Evolutionary conservation across 148 eudicot species (phyloP).

Genomic region (Persicaria tinctoria): DNA sequence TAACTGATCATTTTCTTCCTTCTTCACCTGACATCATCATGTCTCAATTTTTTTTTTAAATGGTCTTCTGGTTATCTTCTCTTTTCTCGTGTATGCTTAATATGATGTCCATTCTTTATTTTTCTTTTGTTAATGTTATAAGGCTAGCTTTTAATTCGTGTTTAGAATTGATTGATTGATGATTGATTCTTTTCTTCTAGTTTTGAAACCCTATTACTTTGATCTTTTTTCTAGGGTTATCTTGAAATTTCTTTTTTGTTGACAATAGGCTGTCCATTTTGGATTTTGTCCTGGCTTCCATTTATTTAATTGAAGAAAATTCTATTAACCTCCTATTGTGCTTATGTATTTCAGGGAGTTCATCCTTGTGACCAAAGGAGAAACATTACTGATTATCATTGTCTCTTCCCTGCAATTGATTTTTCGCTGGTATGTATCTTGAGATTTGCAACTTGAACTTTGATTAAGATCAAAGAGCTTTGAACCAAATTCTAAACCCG

Average conservation of each 20-base stretch:
- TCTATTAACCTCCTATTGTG: neutral
- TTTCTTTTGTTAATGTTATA: neutral
- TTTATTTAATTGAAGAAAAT: neutral
- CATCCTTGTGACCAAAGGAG: constrained; percentile 20
- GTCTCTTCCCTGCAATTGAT: constrained; percentile 19
- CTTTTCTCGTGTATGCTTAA: neutral
- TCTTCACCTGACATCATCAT: neutral
- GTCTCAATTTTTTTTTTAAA: neutral
- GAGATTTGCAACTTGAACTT: neutral
- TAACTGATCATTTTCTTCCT: neutral
- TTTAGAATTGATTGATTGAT: neutral
- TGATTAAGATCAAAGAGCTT: constrained; percentile 1
- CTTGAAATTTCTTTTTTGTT: neutral
- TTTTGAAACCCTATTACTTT: neutral
- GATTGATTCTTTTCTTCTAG: neutral
- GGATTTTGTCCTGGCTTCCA: neutral
- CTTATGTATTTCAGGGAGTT: constrained; percentile 18
- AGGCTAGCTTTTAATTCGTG: neutral
- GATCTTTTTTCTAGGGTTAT: neutral
- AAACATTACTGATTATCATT: constrained; percentile 16
- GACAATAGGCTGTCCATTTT: neutral
- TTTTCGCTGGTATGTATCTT: constrained; percentile 16
- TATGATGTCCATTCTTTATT: neutral
- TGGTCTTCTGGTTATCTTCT: neutral
- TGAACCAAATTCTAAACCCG: neutral